phyloP scores from a whole-genome alignment of 139 green algal species.

The Picochlorum sp. region DNA sequence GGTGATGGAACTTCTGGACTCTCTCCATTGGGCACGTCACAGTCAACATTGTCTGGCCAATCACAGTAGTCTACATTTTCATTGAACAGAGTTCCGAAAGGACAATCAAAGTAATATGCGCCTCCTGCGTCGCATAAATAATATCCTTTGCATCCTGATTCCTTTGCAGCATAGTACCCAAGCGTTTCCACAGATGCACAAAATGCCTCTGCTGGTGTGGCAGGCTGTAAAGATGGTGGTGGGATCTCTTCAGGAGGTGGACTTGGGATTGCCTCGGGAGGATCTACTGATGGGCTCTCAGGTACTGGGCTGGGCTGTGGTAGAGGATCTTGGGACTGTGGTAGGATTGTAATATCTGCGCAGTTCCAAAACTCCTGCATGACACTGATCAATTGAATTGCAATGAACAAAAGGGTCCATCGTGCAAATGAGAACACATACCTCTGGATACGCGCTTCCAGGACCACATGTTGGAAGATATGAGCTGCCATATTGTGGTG shows the following conservation, averaged over 20 bases:
- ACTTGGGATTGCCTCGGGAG: not conserved
- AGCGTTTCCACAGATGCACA: not conserved
- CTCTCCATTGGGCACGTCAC: not conserved
- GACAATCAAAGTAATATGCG: not conserved
- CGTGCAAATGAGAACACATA: no score
- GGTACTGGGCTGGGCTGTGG: not conserved
- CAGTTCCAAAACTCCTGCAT: constrained; percentile 34
- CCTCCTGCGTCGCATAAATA: not conserved
- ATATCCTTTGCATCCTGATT: not conserved
- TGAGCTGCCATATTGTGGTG: constrained; percentile 1
- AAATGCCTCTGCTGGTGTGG: not conserved
- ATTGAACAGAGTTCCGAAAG: not conserved
- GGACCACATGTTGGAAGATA: constrained; percentile 26
- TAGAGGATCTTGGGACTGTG: not conserved
- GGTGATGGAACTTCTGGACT: no score
- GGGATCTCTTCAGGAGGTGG: not conserved
- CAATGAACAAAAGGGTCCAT: no score
- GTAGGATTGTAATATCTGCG: constrained; percentile 24
- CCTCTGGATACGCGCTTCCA: constrained; percentile 3
- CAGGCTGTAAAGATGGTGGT: not conserved
- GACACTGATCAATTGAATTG: no score
- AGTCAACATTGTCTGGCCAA: constrained; percentile 1
- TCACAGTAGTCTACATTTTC: not conserved
- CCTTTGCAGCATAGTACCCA: not conserved
- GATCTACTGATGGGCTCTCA: not conserved